Conservation (phyloP, 441 rosid species). For the Gossypium aridum region DNA sequence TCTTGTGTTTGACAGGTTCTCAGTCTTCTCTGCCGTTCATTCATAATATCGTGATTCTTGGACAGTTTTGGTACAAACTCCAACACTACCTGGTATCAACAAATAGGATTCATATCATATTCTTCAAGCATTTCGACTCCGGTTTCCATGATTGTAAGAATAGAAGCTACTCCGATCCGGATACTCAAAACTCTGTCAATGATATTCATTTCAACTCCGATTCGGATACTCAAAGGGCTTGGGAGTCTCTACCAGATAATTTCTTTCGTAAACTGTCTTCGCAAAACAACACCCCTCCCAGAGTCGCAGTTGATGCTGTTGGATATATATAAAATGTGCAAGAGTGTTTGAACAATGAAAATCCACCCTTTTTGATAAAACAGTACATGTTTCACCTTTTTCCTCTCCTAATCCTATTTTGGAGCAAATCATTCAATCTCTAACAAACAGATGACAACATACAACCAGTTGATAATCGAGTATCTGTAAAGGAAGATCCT, state of each 20-base stretch:
- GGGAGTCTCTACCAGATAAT: slow-evolving; percentile 10
- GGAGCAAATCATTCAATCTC: too few relatives aligned
- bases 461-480: too few relatives aligned
- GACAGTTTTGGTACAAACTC: slow-evolving; percentile 31
- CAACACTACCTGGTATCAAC: slow-evolving; percentile 54
- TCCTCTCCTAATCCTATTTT: too few relatives aligned
- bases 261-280: too few relatives aligned
- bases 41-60: slow-evolving; percentile 24
- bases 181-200: slow-evolving; percentile 10
- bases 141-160: slow-evolving; percentile 7
- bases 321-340: too few relatives aligned
- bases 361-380: too few relatives aligned
- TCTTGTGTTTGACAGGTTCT: slow-evolving; percentile 24
- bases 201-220: slow-evolving; percentile 13
- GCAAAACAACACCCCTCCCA: too few relatives aligned
- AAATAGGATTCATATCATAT: slow-evolving; percentile 14
- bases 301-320: too few relatives aligned
- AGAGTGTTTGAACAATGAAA: too few relatives aligned
- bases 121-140: slow-evolving; percentile 5
- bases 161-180: slow-evolving; percentile 24
- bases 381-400: too few relatives aligned
- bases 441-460: too few relatives aligned
- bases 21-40: slow-evolving; percentile 29
- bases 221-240: slow-evolving; percentile 26
- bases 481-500: too few relatives aligned